Evolutionary conservation across 2,329 filamentous ascomycete species (phyloP), one percentile per base, ranked within the genome.

Genomic region (Pseudogymnoascus sp.): DNA sequence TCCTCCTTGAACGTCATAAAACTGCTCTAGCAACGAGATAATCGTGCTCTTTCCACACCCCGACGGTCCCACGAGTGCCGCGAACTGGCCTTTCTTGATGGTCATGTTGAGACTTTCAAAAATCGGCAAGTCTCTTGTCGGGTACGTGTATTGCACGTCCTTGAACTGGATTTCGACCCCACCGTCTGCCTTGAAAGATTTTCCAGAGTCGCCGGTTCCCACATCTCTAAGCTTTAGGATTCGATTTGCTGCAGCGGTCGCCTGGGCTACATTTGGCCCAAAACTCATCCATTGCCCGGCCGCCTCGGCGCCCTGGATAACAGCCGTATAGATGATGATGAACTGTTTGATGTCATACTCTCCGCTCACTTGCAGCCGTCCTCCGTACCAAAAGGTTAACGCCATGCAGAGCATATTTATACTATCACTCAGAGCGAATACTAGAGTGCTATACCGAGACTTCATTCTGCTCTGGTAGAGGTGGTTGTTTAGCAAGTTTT

Each of bases 41-140:
- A 89, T 84, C 14, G 85, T 90, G 0, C 86, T 88, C 76, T 92
- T 90, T 42, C 87, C 87, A 63, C 86, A 88, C 0, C 87, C 87
- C 0, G 84, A 87, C 1, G 86, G 82, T 1, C 87, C 87, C 2
- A 90, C 87, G 0, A 90, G 77, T 0, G 86, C 87, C 0, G 82
- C 85, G 69, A 89, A 90, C 70, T 89, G 85, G 6, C 87, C 87
- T 67, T 85, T 86, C 68, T 84, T 78, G 61, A 91, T 83, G 5
- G 80, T 83, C 64, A 92, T 76, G 69, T 81, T 86, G 63, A 92
- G 75, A 1, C 82, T 81, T 61, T 77, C 79, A 73, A 87, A 86
- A 33, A 88, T 80, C 21, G 80, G 78, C 2, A 80, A 75, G 63
- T 83, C 78, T 56, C 84, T 78, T 0, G 81, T 82, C 0, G 84